Conservation (phyloP, 176 grass and related monocot species). For the Carex littledalei region DNA sequence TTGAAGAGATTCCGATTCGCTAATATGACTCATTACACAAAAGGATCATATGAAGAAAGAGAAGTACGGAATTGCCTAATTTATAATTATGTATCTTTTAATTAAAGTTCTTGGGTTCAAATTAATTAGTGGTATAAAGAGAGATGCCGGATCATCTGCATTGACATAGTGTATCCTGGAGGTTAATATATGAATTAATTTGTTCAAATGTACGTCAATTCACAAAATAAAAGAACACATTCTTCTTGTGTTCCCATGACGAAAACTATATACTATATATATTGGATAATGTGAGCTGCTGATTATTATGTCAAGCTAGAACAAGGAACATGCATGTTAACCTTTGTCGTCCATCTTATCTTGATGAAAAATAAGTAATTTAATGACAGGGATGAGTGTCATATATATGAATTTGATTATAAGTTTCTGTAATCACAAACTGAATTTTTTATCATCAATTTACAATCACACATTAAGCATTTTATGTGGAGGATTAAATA, state of each 20-base stretch:
- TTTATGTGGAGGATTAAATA: too few species aligned
- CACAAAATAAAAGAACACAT: background rate
- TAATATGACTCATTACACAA: background rate
- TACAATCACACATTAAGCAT: too few species aligned
- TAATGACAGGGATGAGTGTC: too few species aligned
- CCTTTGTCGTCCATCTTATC: background rate
- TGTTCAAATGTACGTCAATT: background rate
- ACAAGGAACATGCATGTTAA: background rate
- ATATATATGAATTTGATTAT: too few species aligned
- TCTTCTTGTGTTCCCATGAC: too few species aligned
- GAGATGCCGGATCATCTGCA: conserved; percentile 3
- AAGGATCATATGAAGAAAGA: background rate
- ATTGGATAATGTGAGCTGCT: background rate
- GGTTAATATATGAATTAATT: background rate
- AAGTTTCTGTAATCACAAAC: too few species aligned
- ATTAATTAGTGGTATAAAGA: background rate
- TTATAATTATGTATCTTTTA: conserved; percentile 12
- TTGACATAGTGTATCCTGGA: conserved; percentile 8
- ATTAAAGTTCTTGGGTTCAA: background rate
- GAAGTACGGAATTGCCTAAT: background rate
- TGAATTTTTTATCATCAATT: too few species aligned
- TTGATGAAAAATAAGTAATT: background rate
- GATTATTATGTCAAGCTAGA: background rate
- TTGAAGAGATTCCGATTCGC: background rate
- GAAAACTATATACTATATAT: background rate